Evolutionary conservation across 176 grass and related monocot species (phyloP).

Genomic region (Zea mays): Zm-B73-REFERENCE-NAM-5.0 NC_050098.1:231574001-231574500

Average conservation of each 20-base stretch:
- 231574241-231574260: not conserved
- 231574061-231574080: not conserved
- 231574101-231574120: not conserved
- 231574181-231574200: not conserved
- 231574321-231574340: not conserved
- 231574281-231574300: not conserved
- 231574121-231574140: not conserved
- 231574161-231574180: not conserved
- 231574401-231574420: slow-evolving; percentile 32
- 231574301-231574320: slow-evolving; percentile 10
- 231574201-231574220: not conserved
- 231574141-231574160: not conserved
- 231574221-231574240: not conserved
- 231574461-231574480: slow-evolving; percentile 9
- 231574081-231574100: not conserved
- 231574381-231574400: slow-evolving; percentile 3
- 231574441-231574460: slow-evolving; percentile 10
- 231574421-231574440: not conserved
- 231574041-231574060: not conserved
- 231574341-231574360: slow-evolving; percentile 19
- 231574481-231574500: slow-evolving; percentile 20
- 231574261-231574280: not conserved
- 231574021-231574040: not conserved
- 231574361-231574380: slow-evolving; percentile 25
- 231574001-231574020: not conserved